phyloP scores from a whole-genome alignment of 768 basidiomycete species.

The Antrodiella citrinella region DNA sequence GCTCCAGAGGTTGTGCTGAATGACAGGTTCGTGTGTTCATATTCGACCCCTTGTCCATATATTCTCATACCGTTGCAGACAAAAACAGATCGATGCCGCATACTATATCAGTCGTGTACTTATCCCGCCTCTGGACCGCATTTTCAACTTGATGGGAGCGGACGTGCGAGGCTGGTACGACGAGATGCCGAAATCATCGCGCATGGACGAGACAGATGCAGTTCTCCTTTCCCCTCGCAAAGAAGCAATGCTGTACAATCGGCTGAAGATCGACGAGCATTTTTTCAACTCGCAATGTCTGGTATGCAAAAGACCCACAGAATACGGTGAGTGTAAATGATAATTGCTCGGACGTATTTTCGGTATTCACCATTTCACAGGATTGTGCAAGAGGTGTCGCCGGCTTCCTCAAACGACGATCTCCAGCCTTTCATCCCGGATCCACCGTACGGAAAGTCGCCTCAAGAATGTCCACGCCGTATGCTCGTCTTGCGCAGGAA shows the following conservation, averaged over 20 bases:
- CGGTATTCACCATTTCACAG: slow-evolving; percentile 5
- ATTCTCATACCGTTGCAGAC: slow-evolving; percentile 27
- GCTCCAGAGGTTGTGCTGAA: slow-evolving; percentile 64
- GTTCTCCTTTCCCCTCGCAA: slow-evolving; percentile 29
- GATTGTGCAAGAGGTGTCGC: slow-evolving; percentile 58
- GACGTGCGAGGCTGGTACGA: slow-evolving; percentile 83
- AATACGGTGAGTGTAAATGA: slow-evolving; percentile 38
- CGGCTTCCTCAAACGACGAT: slow-evolving; percentile 44
- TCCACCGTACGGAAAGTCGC: slow-evolving; percentile 46
- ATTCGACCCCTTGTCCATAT: neutral
- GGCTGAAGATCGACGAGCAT: slow-evolving; percentile 63
- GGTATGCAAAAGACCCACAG: slow-evolving; percentile 50
- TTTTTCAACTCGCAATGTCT: slow-evolving; percentile 66
- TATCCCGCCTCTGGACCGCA: slow-evolving; percentile 83
- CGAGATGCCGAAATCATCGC: slow-evolving; percentile 67
- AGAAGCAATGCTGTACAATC: slow-evolving; percentile 25
- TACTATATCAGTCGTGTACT: slow-evolving; percentile 87
- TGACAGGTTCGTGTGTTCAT: slow-evolving; percentile 41
- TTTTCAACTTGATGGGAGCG: slow-evolving; percentile 88
- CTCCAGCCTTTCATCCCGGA: slow-evolving; percentile 44
- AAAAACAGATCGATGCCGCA: slow-evolving; percentile 68
- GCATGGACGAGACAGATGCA: slow-evolving; percentile 29
- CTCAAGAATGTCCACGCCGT: slow-evolving; percentile 53
- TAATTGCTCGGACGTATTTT: neutral
- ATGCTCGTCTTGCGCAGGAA: slow-evolving; percentile 64